Base-by-base conservation (phyloP, 148 eudicot genomes). In the Vaccinium macrocarpon region DNA sequence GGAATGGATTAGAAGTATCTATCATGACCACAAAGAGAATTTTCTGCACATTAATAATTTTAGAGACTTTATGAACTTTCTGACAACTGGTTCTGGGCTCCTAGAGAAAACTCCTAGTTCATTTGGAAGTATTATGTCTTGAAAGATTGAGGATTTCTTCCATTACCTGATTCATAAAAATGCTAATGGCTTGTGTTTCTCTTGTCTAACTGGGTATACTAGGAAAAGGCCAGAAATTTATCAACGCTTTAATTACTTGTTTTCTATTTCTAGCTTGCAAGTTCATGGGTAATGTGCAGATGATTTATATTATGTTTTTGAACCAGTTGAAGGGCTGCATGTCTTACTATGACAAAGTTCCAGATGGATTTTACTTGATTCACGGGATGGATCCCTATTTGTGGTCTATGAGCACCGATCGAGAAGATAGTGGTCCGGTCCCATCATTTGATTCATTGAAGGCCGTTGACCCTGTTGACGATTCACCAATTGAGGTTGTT, bases 351-450 rank as follows among this genome's bases (percentile, higher is more conserved):
- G 94, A 92, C 88, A 89, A 88, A 86, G 89, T 93, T 82, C 93
- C 91, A 79, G 94, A 93, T 89, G 96, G 94, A 15, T 93, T 93
- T 90, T 93, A 89, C 88, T 82, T 90, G 76, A 92, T 93, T 74
- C 85, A 90, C 59, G 96, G 96, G 80, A 91, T 93, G 91, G 92
- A 93, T 91, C 94, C 94, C 19, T 93, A 92, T 87, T 85, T 93
- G 79, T 93, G 96, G 96, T 85, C 92, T 46, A 76, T 93, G 83
- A 90, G 94, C 83, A 90, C 86, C 85, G 93, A 93, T 89, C 57
- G 89, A 57, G 92, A 85, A 84, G 94, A 92, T 83, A 87, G 23
- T 88, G 96, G 94, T 23, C 91, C 90, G 35, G 86, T 93, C 59
- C 96, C 96, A 52, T 91, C 96, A 2, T 86, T 92, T 84, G 94